Evolutionary conservation across 768 basidiomycete species (phyloP), one percentile per base, ranked within the genome.

Genomic region (Suillus variegatus): DNA sequence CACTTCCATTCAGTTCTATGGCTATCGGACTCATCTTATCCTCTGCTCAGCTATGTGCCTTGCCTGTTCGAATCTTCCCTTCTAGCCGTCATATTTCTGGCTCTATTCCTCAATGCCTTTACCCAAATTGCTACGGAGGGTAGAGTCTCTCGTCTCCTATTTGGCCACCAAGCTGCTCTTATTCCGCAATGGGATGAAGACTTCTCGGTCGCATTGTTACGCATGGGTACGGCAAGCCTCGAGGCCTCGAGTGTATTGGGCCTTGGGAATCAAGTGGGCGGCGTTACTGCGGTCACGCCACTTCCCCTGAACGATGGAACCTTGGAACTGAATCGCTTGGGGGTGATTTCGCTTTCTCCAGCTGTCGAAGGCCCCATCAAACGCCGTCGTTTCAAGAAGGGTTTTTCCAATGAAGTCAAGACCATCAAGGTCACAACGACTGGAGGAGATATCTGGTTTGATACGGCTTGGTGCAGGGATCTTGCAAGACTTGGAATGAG

Each of bases 221-320:
- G 92, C 25, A 79, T 92, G 22, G 90, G 90, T 22, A 89, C 89
- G 1, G 90, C 90, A 4, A 90, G 88, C 67, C 79, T 93, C 58
- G 92, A 93, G 72, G 88, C 89, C 0, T 92, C 91, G 0, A 87
- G 86, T 55, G 80, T 90, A 12, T 82, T 86, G 28, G 92, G 92
- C 3, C 82, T 90, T 72, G 87, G 88, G 1, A 92, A 93, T 69
- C 91, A 93, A 74, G 87, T 92, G 14, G 86, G 86, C 8, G 78
- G 83, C 6, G 80, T 92, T 58, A 68, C 76, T 52, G 70, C 69
- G 14, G 58, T 77, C 43, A 67, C 63, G 60, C 57, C 68, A 3
- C 38, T 70, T 8, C 20, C 64, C 25, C 55, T 61, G 46, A 63
- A 60, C 46, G 74, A 76, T 58, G 73, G 80, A 5, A 73, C 74